Evolutionary conservation across 306 rosid genomes (phyloP).

Genomic region (Acacia acuminata): DNA sequence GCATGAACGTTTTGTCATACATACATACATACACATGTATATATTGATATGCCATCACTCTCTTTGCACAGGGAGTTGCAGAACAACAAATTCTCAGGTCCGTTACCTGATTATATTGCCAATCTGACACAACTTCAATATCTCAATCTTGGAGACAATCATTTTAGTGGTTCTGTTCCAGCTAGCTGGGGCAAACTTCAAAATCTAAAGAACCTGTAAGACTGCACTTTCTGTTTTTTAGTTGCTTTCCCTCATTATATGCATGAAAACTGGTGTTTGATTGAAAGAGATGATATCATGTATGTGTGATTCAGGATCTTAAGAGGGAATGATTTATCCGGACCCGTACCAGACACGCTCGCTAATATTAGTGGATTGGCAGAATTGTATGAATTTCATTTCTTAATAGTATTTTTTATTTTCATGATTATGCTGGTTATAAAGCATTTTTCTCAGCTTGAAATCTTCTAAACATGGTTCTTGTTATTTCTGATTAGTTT

Average conservation of each 20-base stretch:
- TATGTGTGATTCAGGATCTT: slow-evolving; percentile 49
- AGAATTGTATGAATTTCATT: slow-evolving; percentile 38
- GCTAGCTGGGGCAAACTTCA: slow-evolving; percentile 65
- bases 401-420: not conserved
- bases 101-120: slow-evolving; percentile 73
- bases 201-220: slow-evolving; percentile 80
- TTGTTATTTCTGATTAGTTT: not conserved
- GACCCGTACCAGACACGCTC: slow-evolving; percentile 43
- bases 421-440: slow-evolving; percentile 5
- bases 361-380: slow-evolving; percentile 43
- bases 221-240: slow-evolving; percentile 32
- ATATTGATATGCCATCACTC: not conserved
- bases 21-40: too few relatives aligned
- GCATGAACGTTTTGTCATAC: not conserved
- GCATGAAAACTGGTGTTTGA: slow-evolving; percentile 1
- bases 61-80: slow-evolving; percentile 72
- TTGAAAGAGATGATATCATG: slow-evolving; percentile 11
- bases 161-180: slow-evolving; percentile 74
- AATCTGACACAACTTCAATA: slow-evolving; percentile 68
- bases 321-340: slow-evolving; percentile 47
- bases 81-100: slow-evolving; percentile 67
- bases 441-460: not conserved
- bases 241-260: slow-evolving; percentile 9
- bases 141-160: slow-evolving; percentile 76
- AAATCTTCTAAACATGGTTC: slow-evolving; percentile 27